Evolutionary conservation across 345 rosid genomes (phyloP), one percentile per base, ranked within the genome.

Genomic region (Eutrema japonicum): DNA sequence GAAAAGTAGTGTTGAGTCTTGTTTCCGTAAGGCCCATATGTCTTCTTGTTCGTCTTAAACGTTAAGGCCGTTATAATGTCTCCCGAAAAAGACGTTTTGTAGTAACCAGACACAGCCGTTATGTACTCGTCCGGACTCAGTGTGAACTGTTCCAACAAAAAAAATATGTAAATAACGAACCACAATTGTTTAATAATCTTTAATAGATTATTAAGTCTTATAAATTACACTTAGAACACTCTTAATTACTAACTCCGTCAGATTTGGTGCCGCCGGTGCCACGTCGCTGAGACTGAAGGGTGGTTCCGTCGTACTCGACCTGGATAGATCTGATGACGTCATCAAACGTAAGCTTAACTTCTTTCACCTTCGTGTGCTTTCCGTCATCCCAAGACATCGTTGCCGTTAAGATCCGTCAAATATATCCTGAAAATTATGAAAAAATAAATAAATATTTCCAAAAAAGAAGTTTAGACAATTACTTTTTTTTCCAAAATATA

Each of bases 381-480:
- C 78, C 78, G 60, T 74, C 78, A 18, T 74, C 78, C 78, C 78
- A 74, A 66, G 72, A 74, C 78, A 66, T 74, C 4, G 27, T 64
- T 0, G 33, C 38, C 35, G 64, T 71, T 27, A 14, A 13, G 16
- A 13, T 70, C 30, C 4, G 29, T 47, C 7, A 5, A 11, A 13
- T 36, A 41, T n/a, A 11, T 53, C 12, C 49, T 32, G 35, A 55
- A 55, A 67, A 32, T 18, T 43, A 10, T 27, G 8, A 1, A 37
- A 36, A 50, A 7, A 6, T 9, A 11, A 11, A 9, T 2, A 7
- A n/a, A 51, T 7, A 13, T 32, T 30, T 38, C 13, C 10, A 14
- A 11, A 52, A 52, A 10, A 6, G 2, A 54, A 6, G 11, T 50
- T 48, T 35, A 35, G 29, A 43, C 22, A 42, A 5, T 29, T 14